Conservation (phyloP, 2,329 filamentous ascomycete genomes). For the Epichloe scottii region DNA sequence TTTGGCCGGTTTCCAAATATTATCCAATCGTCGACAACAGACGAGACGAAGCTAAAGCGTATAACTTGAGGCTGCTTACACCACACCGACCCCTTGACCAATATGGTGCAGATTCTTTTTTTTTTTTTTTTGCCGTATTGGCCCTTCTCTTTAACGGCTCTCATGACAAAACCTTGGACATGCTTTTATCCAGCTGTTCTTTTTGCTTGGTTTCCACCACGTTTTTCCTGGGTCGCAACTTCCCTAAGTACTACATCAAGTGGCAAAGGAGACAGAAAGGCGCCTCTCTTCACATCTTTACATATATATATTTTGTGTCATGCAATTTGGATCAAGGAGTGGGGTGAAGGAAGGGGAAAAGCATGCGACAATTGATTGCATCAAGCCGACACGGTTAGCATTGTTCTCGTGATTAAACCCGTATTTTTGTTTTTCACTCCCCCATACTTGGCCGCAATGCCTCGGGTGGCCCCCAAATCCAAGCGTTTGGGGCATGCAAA, state of each 20-base stretch:
- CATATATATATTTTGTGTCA: constrained; percentile 4
- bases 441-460: neutral
- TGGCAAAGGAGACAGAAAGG: neutral
- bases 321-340: constrained; percentile 7
- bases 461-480: neutral
- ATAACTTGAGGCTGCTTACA: neutral
- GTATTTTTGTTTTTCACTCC: neutral
- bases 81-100: neutral
- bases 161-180: constrained; percentile 5
- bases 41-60: neutral
- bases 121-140: neutral
- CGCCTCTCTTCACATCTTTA: neutral
- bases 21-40: neutral
- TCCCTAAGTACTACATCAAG: neutral
- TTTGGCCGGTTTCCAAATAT: neutral
- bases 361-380: constrained; percentile 2
- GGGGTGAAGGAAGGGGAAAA: neutral
- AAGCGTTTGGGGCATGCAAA: neutral
- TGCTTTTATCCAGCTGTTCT: neutral
- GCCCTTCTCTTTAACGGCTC: constrained; percentile 1
- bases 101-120: neutral
- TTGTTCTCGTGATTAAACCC: constrained; percentile 1
- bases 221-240: neutral
- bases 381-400: neutral
- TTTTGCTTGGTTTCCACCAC: neutral